Conservation (phyloP, 352 stramenopile genomes). For the Pythium oligandrum region DNA sequence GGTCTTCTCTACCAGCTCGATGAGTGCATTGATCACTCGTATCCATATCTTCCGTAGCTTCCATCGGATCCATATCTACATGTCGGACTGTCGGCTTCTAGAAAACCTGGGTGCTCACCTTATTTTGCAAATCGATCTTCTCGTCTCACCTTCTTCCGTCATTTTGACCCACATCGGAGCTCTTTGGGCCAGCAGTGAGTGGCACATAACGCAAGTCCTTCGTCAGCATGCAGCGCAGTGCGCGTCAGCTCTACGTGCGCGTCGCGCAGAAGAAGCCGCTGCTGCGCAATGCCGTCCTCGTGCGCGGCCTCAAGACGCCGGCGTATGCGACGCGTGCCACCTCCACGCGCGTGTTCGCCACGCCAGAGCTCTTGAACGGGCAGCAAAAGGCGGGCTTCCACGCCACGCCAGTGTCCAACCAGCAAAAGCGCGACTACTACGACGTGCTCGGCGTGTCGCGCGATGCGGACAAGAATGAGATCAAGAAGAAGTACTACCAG, state of each 20-base stretch:
- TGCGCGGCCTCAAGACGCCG: not conserved
- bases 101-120: constrained; percentile 9
- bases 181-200: constrained; percentile 8
- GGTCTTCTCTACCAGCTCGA: no score
- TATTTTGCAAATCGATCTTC: constrained; percentile 6
- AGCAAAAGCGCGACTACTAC: constrained; percentile 95
- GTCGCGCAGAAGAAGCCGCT: constrained; percentile 14
- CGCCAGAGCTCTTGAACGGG: not conserved
- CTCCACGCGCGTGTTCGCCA: not conserved
- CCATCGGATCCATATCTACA: no score
- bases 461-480: constrained; percentile 91
- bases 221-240: constrained; percentile 13
- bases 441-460: constrained; percentile 90
- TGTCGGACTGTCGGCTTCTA: constrained; percentile 9
- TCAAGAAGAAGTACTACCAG: constrained; percentile 98
- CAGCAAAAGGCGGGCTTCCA: constrained; percentile 44
- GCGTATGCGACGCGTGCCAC: no score
- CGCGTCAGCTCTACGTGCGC: constrained; percentile 14
- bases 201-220: not conserved
- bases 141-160: constrained; percentile 5
- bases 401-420: constrained; percentile 43
- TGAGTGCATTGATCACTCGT: no score
- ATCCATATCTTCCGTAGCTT: no score
- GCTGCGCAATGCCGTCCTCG: constrained; percentile 12
- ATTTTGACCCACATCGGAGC: constrained; percentile 1